A percentile compares a stretch with the other conserved stretches of the same genome.
These are phyloP conservation scores for Entelexis paramagnoliae DNA, from an alignment of 1,139 yeast genomes.

Conservation along the genomic window DNA sequence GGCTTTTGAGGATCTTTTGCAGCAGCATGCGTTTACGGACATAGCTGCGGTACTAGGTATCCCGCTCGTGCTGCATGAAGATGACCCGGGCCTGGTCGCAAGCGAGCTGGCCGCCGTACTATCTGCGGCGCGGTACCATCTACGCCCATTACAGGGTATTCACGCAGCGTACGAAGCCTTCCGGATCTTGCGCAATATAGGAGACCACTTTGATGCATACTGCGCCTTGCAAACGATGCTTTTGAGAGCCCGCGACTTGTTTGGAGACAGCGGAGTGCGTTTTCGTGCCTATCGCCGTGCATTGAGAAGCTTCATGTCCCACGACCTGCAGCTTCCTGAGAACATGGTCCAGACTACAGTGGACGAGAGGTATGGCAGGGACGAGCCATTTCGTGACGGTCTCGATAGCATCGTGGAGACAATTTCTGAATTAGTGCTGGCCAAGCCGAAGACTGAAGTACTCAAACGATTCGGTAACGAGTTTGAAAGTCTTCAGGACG, in stretches of 20 bases:
- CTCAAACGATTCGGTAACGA: background rate
- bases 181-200: background rate
- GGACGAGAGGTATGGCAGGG: background rate
- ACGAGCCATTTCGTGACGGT: background rate
- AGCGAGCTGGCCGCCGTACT: background rate
- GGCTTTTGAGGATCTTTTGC: background rate
- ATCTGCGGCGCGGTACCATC: background rate
- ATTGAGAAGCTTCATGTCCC: background rate
- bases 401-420: background rate
- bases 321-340: background rate
- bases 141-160: background rate
- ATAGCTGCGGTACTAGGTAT: background rate
- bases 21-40: background rate
- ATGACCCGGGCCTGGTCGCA: background rate
- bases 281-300: constrained; percentile 1
- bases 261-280: background rate
- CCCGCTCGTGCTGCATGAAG: background rate
- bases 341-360: background rate
- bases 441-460: background rate
- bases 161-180: background rate
- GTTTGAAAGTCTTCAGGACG: background rate
- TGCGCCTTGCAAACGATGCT: background rate
- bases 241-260: background rate
- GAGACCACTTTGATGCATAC: constrained; percentile 1
- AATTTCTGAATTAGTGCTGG: background rate